phyloP scores from a whole-genome alignment of 1,284 basidiomycete genomes.

The Heterobasidion parviporum region DNA sequence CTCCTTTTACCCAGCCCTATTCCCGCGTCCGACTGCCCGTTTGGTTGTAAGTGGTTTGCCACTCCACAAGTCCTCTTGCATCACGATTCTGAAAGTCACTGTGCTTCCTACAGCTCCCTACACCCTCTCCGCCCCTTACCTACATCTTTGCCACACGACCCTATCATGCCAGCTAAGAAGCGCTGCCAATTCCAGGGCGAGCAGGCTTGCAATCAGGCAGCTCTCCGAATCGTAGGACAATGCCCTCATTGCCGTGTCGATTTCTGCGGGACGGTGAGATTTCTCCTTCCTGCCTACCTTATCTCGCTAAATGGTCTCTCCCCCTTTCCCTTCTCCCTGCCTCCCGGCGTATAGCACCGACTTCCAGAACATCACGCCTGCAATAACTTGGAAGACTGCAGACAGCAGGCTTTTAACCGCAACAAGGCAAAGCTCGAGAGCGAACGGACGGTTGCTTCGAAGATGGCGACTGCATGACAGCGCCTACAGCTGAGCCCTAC shows the following conservation, averaged over 20 bases:
- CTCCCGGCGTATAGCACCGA: constrained; percentile 53
- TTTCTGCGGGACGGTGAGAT: constrained; percentile 71
- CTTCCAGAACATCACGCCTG: constrained; percentile 78
- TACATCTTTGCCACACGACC: constrained; percentile 7
- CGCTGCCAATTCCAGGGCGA: constrained; percentile 71
- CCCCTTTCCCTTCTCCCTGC: neutral
- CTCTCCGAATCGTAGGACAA: constrained; percentile 72
- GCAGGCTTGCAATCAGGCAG: constrained; percentile 67
- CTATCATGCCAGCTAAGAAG: constrained; percentile 69
- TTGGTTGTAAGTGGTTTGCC: neutral
- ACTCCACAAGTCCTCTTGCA: too few species aligned
- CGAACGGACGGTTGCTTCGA: constrained; percentile 77
- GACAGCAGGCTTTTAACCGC: constrained; percentile 76
- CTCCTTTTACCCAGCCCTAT: constrained; percentile 2
- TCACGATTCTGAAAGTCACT: constrained; percentile 5
- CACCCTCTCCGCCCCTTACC: constrained; percentile 8
- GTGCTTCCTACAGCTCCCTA: constrained; percentile 9
- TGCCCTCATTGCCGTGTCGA: constrained; percentile 70
- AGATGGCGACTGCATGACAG: constrained; percentile 70
- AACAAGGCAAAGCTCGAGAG: constrained; percentile 82
- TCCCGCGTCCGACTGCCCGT: neutral
- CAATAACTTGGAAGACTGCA: constrained; percentile 70
- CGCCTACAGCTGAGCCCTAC: neutral
- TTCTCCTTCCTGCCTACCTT: neutral
- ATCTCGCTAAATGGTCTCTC: neutral